Conservation (phyloP, 1,139 yeast genomes). For the Pichia sp. region DNA sequence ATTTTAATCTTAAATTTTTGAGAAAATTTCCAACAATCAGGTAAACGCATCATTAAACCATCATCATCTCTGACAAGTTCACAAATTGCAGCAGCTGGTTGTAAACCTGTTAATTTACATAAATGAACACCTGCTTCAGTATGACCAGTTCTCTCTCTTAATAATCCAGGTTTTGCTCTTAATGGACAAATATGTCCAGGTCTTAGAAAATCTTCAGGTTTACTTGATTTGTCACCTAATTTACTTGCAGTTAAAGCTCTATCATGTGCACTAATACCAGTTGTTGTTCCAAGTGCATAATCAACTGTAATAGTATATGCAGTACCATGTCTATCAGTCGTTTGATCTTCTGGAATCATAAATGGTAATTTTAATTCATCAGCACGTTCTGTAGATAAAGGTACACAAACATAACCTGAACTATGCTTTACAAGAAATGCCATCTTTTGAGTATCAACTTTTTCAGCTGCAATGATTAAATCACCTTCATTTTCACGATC, state of each 20-base stretch:
- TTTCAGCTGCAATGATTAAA: slow-evolving; percentile 83
- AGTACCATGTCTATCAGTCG: slow-evolving; percentile 88
- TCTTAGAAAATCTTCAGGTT: slow-evolving; percentile 63
- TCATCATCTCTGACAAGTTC: slow-evolving; percentile 91
- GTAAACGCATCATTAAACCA: slow-evolving; percentile 92
- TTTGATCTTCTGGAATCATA: slow-evolving; percentile 48
- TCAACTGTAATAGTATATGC: slow-evolving; percentile 96
- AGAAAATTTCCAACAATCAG: slow-evolving; percentile 74
- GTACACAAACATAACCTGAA: slow-evolving; percentile 92
- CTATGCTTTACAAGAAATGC: slow-evolving; percentile 88
- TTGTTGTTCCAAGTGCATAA: slow-evolving; percentile 80
- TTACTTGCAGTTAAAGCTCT: slow-evolving; percentile 75
- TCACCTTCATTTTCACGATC: slow-evolving; percentile 97
- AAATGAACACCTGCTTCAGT: slow-evolving; percentile 96
- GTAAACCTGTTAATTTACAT: slow-evolving; percentile 67
- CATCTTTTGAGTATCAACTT: slow-evolving; percentile 78
- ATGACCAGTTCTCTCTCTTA: slow-evolving; percentile 84
- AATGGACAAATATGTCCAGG: slow-evolving; percentile 96
- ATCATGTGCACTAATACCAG: slow-evolving; percentile 95
- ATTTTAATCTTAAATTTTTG: slow-evolving; percentile 58
- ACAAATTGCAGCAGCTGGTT: slow-evolving; percentile 89
- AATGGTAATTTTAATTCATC: slow-evolving; percentile 74
- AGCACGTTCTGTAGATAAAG: slow-evolving; percentile 72
- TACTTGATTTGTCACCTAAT: slow-evolving; percentile 56
- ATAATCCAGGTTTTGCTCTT: slow-evolving; percentile 84